Conservation (phyloP, 2,329 filamentous ascomycete genomes). For the Colletotrichum kahawae region DNA sequence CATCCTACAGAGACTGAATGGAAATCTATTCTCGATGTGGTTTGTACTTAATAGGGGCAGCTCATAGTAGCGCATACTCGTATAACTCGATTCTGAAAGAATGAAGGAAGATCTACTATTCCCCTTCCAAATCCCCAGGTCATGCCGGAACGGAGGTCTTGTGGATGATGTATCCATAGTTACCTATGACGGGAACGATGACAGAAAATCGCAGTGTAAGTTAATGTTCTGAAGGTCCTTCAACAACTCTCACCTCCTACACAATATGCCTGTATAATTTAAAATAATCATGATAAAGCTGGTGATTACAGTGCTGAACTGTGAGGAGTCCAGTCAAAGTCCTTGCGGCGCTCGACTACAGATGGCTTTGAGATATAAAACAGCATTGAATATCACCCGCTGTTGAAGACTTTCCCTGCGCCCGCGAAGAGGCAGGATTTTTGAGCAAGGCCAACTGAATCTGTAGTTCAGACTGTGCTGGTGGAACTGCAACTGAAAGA, state of each 20-base stretch:
- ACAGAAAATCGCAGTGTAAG: accelerated
- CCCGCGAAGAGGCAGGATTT: neutral
- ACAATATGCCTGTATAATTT: too few relatives aligned
- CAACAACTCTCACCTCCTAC: too few relatives aligned
- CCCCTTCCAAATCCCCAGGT: accelerated
- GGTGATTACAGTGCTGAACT: neutral
- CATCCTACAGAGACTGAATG: accelerated
- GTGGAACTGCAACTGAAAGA: neutral
- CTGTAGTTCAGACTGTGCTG: neutral
- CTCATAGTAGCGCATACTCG: neutral
- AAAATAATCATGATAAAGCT: neutral
- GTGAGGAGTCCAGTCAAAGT: accelerated
- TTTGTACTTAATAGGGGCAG: neutral
- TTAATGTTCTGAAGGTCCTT: too few relatives aligned
- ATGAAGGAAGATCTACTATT: neutral
- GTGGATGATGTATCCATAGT: accelerated
- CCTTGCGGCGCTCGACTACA: neutral
- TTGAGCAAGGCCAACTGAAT: neutral
- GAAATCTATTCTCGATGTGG: accelerated
- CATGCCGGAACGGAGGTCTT: neutral
- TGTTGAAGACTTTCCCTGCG: neutral
- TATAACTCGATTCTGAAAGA: accelerated
- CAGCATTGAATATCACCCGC: neutral
- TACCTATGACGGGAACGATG: neutral
- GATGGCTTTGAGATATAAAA: neutral